Evolutionary conservation across 2,329 filamentous ascomycete genomes (phyloP), one percentile per base, ranked within the genome.

Genomic region (Rhinocladiella mackenziei): DNA sequence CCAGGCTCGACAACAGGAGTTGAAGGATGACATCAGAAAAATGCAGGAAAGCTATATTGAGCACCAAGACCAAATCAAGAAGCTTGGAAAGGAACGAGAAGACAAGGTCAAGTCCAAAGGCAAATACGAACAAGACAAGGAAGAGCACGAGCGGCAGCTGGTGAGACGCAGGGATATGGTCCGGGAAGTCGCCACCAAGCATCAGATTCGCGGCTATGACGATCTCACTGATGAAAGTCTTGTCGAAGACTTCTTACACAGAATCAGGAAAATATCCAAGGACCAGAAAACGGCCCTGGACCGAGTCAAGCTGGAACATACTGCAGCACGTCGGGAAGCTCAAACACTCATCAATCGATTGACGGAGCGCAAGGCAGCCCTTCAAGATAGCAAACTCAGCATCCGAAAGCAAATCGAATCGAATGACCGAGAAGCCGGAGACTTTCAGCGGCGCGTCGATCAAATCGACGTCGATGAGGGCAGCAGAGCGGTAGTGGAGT

Each of bases 401-500:
- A 80, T 87, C 4, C 84, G 79, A 57, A 78, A 85, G 54, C 81
- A 86, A 34, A 88, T 94, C 48, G 69, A 72, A 1, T 67, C 73
- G 4, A 89, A 92, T 55, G 87, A 94, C 48, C 81, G 76, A 58
- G 84, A 84, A 41, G 78, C 83, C 5, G 67, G 66, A 3, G 67
- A 70, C 1, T 72, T 89, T 23, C 86, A 94, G 59, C 74, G 70
- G 34, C 79, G 84, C 22, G 71, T 88, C 22, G 76, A 83, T 56
- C 71, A 73, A n/a, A 83, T 98, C 43, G 77, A 84, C 25, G 76
- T 89, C 20, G 91, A 98, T 56, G 91, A 97, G 66, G 89, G 89
- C 3, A 78, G 79, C 22, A 86, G 87, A 62, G 84, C 85, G 18
- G 73, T 86, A 3, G 73, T 96, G 5, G 84, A 92, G 57, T 78